Evolutionary conservation across 805 yeast species (phyloP).

Genomic region (Helenozyma rhizophorensis): DNA sequence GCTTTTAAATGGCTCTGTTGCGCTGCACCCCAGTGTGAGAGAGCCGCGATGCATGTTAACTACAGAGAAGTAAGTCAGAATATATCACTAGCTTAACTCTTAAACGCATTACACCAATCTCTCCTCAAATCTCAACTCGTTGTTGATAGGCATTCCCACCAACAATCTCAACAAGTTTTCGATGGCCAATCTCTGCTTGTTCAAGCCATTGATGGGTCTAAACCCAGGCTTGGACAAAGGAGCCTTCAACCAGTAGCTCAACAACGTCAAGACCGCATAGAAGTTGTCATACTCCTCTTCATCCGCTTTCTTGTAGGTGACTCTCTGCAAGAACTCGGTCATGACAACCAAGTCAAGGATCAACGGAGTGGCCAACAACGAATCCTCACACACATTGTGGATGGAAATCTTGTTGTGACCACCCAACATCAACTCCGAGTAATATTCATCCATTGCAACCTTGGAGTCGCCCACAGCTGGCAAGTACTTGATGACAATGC

Average conservation of each 20-base stretch:
- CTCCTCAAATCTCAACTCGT: slow-evolving; percentile 93
- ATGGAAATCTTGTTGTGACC: slow-evolving; percentile 94
- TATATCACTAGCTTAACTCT: too few relatives aligned
- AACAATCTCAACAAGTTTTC: slow-evolving; percentile 87
- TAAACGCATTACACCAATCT: slow-evolving; percentile 58
- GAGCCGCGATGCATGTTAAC: too few relatives aligned
- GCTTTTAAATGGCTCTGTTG: too few relatives aligned
- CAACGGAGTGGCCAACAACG: slow-evolving; percentile 89
- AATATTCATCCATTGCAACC: slow-evolving; percentile 98
- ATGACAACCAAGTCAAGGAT: slow-evolving; percentile 87
- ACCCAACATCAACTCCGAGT: slow-evolving; percentile 94
- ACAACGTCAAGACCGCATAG: slow-evolving; percentile 81
- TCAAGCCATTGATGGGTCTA: slow-evolving; percentile 87
- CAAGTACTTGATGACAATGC: slow-evolving; percentile 91
- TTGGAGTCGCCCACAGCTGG: slow-evolving; percentile 95
- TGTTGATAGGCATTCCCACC: slow-evolving; percentile 84
- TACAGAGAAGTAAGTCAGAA: too few relatives aligned
- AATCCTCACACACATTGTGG: slow-evolving; percentile 96
- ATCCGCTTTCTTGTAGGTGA: slow-evolving; percentile 61
- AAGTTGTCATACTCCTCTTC: slow-evolving; percentile 54
- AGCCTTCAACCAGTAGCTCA: slow-evolving; percentile 95
- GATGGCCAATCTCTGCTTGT: slow-evolving; percentile 89
- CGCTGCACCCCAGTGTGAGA: too few relatives aligned
- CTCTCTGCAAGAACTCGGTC: slow-evolving; percentile 87
- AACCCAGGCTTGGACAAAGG: slow-evolving; percentile 90